phyloP scores from a whole-genome alignment of 768 basidiomycete species.

The Pholiota microspora region DNA sequence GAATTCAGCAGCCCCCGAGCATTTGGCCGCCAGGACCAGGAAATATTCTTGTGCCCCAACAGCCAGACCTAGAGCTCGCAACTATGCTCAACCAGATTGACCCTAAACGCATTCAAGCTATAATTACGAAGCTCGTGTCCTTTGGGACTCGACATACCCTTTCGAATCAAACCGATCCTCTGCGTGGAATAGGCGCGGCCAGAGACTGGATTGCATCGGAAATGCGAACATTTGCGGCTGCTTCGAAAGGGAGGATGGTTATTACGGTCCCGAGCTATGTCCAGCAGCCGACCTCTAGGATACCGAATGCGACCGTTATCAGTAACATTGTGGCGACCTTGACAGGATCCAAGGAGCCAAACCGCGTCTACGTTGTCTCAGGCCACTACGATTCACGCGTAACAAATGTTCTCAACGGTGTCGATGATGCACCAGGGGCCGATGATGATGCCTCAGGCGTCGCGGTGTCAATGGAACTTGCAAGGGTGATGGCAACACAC shows the following conservation, averaged over 20 bases:
- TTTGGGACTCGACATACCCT: conserved; percentile 55
- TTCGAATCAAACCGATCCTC: conserved; percentile 51
- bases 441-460: conserved; percentile 56
- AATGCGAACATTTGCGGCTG: conserved; percentile 36
- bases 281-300: conserved; percentile 32
- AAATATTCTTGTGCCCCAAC: conserved; percentile 36
- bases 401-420: conserved; percentile 35
- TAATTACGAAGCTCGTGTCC: conserved; percentile 49
- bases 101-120: conserved; percentile 40
- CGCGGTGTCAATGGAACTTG: conserved; percentile 52
- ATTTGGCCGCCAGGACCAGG: conserved; percentile 52
- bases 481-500: conserved; percentile 47
- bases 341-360: conserved; percentile 43
- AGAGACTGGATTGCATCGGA: conserved; percentile 53
- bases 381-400: conserved; percentile 55
- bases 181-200: conserved; percentile 54
- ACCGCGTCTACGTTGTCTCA: conserved; percentile 50
- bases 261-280: conserved; percentile 47
- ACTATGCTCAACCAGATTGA: conserved; percentile 46
- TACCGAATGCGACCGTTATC: conserved; percentile 45
- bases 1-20: conserved; percentile 1
- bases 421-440: conserved; percentile 48
- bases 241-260: conserved; percentile 39
- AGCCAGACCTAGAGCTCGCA: conserved; percentile 41
- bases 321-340: conserved; percentile 52